These are phyloP conservation scores for Cylindrodendrum hubeiense DNA, from an alignment of 2,329 filamentous ascomycete genomes.

Conservation along the genomic window DNA sequence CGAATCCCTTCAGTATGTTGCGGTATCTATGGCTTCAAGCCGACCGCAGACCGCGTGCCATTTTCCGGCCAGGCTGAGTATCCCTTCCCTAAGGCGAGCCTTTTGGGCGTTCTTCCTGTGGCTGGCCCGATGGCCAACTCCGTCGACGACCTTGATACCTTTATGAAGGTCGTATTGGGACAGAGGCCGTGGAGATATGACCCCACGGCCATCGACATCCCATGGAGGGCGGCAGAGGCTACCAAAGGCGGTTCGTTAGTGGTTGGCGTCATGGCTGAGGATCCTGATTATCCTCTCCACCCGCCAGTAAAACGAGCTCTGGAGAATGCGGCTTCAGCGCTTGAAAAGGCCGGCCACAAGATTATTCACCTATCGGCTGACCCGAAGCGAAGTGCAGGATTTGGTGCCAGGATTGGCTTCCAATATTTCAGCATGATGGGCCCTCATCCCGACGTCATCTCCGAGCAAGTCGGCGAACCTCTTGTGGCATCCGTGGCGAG, in stretches of 20 bases:
- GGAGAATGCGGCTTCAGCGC: conserved; percentile 50
- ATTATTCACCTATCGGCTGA: conserved; percentile 52
- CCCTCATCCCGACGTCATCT: conserved; percentile 25
- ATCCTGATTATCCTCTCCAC: conserved; percentile 61
- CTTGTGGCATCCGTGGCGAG: conserved; percentile 33
- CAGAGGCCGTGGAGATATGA: conserved; percentile 61
- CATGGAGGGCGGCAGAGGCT: conserved; percentile 56
- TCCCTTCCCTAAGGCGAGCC: conserved; percentile 24
- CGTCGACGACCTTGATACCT: conserved; percentile 43
- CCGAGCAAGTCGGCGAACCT: conserved; percentile 33
- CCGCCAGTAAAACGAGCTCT: conserved; percentile 62
- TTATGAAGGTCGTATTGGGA: conserved; percentile 54
- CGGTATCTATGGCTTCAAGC: conserved; percentile 67
- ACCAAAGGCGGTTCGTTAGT: conserved; percentile 46
- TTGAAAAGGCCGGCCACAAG: conserved; percentile 59
- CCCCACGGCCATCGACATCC: conserved; percentile 52
- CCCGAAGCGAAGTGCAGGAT: conserved; percentile 20
- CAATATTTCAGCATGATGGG: conserved; percentile 35
- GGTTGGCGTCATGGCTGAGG: conserved; percentile 62
- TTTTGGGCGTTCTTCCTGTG: conserved; percentile 49
- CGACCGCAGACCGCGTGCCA: conserved; percentile 69
- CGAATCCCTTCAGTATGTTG: conserved; percentile 65
- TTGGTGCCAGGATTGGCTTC: conserved; percentile 34
- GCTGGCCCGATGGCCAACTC: conserved; percentile 58
- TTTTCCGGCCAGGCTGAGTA: conserved; percentile 36